phyloP scores from a whole-genome alignment of 2,329 filamentous ascomycete genomes.

The Colletotrichum ledebouriae region DNA sequence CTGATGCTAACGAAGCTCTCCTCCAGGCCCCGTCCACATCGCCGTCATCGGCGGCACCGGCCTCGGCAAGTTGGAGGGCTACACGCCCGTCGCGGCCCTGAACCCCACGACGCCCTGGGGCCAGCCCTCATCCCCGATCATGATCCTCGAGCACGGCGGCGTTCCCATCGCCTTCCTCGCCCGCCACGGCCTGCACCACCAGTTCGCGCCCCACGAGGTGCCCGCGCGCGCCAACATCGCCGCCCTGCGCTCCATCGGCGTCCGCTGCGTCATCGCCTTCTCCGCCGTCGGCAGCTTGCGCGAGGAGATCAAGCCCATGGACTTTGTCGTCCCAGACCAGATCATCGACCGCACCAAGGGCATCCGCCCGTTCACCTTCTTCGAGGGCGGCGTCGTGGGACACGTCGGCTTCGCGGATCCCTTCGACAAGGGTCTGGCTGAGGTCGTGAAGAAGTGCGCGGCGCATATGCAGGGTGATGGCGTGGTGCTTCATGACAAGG shows the following conservation, averaged over 20 bases:
- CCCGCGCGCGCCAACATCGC: constrained; percentile 95
- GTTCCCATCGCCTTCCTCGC: constrained; percentile 92
- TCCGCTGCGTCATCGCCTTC: constrained; percentile 93
- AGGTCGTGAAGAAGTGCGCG: constrained; percentile 84
- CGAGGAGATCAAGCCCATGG: constrained; percentile 93
- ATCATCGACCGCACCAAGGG: constrained; percentile 98
- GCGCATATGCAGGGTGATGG: constrained; percentile 83
- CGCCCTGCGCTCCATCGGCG: constrained; percentile 91
- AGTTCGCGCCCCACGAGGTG: constrained; percentile 95
- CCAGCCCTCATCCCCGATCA: constrained; percentile 78
- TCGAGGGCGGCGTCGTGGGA: constrained; percentile 90
- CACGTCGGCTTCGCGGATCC: constrained; percentile 97
- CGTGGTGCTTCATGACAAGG: constrained; percentile 85
- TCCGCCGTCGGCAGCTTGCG: constrained; percentile 93
- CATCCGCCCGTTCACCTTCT: constrained; percentile 94
- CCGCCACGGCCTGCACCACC: constrained; percentile 89
- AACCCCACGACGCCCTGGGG: constrained; percentile 91
- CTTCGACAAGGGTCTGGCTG: constrained; percentile 84
- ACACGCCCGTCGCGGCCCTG: constrained; percentile 85
- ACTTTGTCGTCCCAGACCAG: constrained; percentile 97
- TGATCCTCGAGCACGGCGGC: constrained; percentile 88
- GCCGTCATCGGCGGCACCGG: constrained; percentile 95
- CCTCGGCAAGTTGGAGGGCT: constrained; percentile 87
- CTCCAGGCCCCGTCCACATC: constrained; percentile 78
- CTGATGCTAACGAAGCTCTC: constrained; percentile 18